Conservation (phyloP, 164 flowering plant species). For the Dillenia suffruticosa region DNA sequence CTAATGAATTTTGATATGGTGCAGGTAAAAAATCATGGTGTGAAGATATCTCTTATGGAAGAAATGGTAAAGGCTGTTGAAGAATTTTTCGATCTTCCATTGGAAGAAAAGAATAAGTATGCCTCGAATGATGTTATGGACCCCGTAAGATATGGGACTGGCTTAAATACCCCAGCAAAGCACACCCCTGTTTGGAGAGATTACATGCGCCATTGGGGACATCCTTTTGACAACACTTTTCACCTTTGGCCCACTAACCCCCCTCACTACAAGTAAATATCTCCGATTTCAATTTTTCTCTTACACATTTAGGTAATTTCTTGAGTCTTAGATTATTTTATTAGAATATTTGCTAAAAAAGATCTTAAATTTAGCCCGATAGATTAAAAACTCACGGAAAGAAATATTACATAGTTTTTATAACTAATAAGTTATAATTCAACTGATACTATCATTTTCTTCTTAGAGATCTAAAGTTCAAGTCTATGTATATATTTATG, state of each 20-base stretch:
- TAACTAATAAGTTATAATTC: no score
- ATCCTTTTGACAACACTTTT: slow-evolving; percentile 19
- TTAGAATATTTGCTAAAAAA: no score
- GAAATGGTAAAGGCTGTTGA: slow-evolving; percentile 22
- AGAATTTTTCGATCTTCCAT: slow-evolving; percentile 23
- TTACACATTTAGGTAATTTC: no score
- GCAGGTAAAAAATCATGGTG: slow-evolving; percentile 19
- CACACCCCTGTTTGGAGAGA: slow-evolving; percentile 27
- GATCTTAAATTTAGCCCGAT: no score
- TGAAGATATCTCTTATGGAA: slow-evolving; percentile 16
- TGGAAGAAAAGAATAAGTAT: slow-evolving; percentile 22
- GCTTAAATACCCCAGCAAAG: slow-evolving; percentile 19
- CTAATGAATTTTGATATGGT: no score
- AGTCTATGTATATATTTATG: no score
- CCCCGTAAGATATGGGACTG: slow-evolving; percentile 23
- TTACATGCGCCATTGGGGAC: slow-evolving; percentile 25
- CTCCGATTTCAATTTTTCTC: not conserved
- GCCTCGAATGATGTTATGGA: slow-evolving; percentile 24
- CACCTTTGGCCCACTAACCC: slow-evolving; percentile 28
- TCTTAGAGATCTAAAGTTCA: no score
- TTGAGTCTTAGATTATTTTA: not conserved
- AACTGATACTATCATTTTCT: no score
- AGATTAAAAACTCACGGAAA: no score
- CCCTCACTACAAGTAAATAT: slow-evolving; percentile 19
- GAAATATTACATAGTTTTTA: no score